A percentile compares a stretch with the other conserved stretches of the same genome.
Conservation (phyloP, 2,329 filamentous ascomycete genomes). For the Cercospora berteroae region DNA sequence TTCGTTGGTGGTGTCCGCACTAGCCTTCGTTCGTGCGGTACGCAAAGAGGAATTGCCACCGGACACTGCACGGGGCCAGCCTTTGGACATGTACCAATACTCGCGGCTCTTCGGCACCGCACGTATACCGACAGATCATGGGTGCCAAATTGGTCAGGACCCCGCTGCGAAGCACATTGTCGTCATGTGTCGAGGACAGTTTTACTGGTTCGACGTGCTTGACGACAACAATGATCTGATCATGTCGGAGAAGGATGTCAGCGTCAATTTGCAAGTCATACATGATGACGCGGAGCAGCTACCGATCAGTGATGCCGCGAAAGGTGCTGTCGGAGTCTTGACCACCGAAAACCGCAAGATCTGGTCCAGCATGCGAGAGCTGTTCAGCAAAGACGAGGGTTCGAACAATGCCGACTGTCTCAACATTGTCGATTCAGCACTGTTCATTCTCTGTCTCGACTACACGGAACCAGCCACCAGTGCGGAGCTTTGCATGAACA, state of each 20-base stretch:
- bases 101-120: constrained; percentile 93
- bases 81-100: constrained; percentile 98
- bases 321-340: constrained; percentile 85
- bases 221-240: constrained; percentile 93
- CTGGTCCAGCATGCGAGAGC: constrained; percentile 87
- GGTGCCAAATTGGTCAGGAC: constrained; percentile 94
- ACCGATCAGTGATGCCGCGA: constrained; percentile 91
- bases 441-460: constrained; percentile 90
- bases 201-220: constrained; percentile 98
- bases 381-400: constrained; percentile 77
- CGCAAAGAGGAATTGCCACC: constrained; percentile 89
- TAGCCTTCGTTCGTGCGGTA: constrained; percentile 90
- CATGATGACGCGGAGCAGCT: constrained; percentile 86
- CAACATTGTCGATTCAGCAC: constrained; percentile 89
- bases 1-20: constrained; percentile 82
- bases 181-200: constrained; percentile 89
- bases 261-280: constrained; percentile 87
- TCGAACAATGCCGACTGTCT: constrained; percentile 96
- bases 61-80: constrained; percentile 77
- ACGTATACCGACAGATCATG: constrained; percentile 87
- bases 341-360: constrained; percentile 96
- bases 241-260: constrained; percentile 93
- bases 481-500: constrained; percentile 90
- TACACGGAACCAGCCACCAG: constrained; percentile 81
- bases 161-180: constrained; percentile 90